These are phyloP conservation scores for Volvox carteri DNA, from an alignment of 163 green algal genomes.

Conservation along the genomic window DNA sequence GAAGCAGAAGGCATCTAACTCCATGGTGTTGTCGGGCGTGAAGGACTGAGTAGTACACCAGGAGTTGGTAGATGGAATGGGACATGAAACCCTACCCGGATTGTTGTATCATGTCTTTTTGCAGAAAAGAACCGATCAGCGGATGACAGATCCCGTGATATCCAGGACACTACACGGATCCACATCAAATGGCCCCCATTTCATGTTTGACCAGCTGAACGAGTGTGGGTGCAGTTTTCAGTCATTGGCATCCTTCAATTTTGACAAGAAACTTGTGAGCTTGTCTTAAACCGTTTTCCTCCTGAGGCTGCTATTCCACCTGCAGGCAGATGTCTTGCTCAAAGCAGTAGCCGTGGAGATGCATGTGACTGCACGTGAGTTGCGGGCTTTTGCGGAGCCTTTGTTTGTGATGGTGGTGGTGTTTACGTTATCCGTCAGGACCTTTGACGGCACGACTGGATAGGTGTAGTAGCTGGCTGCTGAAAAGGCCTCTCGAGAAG, in stretches of 20 bases:
- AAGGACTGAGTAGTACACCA: slow-evolving; percentile 8
- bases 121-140: too few relatives aligned
- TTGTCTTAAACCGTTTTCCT: too few relatives aligned
- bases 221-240: background rate
- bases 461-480: too few relatives aligned
- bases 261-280: slow-evolving; percentile 1
- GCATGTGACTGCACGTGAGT: background rate
- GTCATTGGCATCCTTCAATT: slow-evolving; percentile 4
- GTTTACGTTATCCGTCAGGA: slow-evolving; percentile 37
- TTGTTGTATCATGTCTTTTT: too few relatives aligned
- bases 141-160: too few relatives aligned
- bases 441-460: background rate
- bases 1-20: slow-evolving; percentile 14
- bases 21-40: slow-evolving; percentile 12
- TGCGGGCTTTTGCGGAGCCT: background rate
- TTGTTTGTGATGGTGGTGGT: too few relatives aligned
- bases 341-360: slow-evolving; percentile 17
- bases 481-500: too few relatives aligned
- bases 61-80: slow-evolving; percentile 20
- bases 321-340: too few relatives aligned
- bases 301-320: slow-evolving; percentile 19
- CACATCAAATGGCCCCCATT: slow-evolving; percentile 20
- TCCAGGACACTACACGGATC: too few relatives aligned
- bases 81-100: too few relatives aligned
- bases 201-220: background rate